Evolutionary conservation across 305 asterid genomes (phyloP).

Genomic region (Salvia sclarea): DNA sequence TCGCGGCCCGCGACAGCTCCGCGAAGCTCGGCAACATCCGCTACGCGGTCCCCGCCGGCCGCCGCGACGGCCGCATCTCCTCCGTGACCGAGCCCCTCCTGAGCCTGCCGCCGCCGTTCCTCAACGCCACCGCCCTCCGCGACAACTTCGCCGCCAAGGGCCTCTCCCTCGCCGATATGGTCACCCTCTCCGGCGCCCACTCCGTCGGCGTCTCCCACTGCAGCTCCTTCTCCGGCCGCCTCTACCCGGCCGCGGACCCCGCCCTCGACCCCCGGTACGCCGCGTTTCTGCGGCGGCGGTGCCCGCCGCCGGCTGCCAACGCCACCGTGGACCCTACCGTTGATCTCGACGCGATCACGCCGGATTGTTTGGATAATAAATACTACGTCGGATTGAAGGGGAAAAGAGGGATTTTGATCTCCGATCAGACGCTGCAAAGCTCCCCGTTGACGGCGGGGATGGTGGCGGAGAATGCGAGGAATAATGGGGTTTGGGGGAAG

Average conservation of each 20-base stretch:
- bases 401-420: constrained; percentile 38
- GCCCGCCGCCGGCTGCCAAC: constrained; percentile 41
- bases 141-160: constrained; percentile 47
- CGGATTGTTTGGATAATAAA: constrained; percentile 43
- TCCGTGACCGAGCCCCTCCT: constrained; percentile 35
- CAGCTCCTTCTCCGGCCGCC: constrained; percentile 38
- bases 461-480: constrained; percentile 39
- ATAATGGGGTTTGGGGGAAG: constrained; percentile 39
- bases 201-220: constrained; percentile 53
- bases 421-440: constrained; percentile 46
- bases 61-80: constrained; percentile 48
- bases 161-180: constrained; percentile 57
- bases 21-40: constrained; percentile 37
- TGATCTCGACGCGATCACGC: constrained; percentile 41
- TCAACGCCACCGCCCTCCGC: constrained; percentile 37
- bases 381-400: constrained; percentile 46
- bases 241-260: constrained; percentile 46
- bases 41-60: constrained; percentile 40
- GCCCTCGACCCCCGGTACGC: constrained; percentile 40
- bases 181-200: constrained; percentile 60
- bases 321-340: constrained; percentile 33
- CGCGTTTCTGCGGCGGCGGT: constrained; percentile 29
- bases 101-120: constrained; percentile 40
- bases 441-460: constrained; percentile 42
- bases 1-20: constrained; percentile 60